Base-by-base conservation (phyloP, 2,329 filamentous ascomycete genomes). In the Penicillium italicum region DNA sequence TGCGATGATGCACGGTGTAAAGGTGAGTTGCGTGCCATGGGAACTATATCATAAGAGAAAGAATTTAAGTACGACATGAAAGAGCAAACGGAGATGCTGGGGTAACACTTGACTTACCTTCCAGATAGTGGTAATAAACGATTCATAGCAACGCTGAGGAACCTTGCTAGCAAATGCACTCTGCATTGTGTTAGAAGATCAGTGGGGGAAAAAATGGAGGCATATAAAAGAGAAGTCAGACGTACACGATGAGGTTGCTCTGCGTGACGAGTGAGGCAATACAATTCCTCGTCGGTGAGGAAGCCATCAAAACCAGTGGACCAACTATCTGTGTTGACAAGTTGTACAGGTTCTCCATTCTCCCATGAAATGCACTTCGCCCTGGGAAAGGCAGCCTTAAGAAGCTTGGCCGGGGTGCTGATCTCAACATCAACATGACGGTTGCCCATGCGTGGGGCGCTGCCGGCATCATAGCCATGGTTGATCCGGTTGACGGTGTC, bases 111-210 rank as follows among this genome's bases (percentile, higher is more conserved):
- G 8, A 28, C 53, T 60, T 67, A 77, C 77, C 69, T 82, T 83
- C 69, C 77, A 73, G 18, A 82, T 67, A 4, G 77, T 80, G 49
- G 76, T 79, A 56, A 82, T 80, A 49, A 79, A 75, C 16, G 72
- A 72, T 66, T 83, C 81, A 62, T 80, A 83, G 16, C 77, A 74
- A n/a, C 80, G 78, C 63, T 81, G 78, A 30, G 75, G 77, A 47
- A 75, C 79, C 66, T 80, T 80, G 36, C 66, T 66, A 28, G 75
- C 73, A 59, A 80, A 82, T 1, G 75, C 76, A 46, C 79, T 80
- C 79, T 81, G 46, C n/a, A 36, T 24, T 14, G 28, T 33, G 14
- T 33, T n/a, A 36, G 31, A 30, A 3, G 16, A 6, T 24, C 2
- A 49, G 16, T n/a, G n/a, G n/a, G n/a, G n/a, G n/a, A n/a, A n/a